phyloP scores from a whole-genome alignment of 2,329 filamentous ascomycete species.

The Talaromyces sp. region DNA sequence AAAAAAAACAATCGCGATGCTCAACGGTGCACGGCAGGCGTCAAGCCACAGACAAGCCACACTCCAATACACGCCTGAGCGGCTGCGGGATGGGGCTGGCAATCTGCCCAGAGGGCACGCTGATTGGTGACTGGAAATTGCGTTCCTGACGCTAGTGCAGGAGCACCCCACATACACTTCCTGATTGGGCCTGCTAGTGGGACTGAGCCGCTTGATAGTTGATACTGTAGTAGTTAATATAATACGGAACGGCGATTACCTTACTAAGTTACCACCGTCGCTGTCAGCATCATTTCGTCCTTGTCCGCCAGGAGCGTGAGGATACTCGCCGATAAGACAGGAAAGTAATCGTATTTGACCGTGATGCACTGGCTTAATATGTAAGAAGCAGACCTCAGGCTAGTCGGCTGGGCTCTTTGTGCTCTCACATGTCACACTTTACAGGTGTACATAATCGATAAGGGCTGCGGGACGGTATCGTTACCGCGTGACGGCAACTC shows the following conservation, averaged over 20 bases:
- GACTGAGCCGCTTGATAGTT: neutral
- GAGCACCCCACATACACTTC: neutral
- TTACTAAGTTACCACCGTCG: neutral
- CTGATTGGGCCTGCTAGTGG: neutral
- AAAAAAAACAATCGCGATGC: neutral
- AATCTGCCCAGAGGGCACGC: neutral
- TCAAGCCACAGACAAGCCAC: neutral
- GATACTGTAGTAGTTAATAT: no score
- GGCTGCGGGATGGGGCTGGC: neutral
- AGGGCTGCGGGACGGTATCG: neutral
- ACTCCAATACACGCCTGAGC: neutral
- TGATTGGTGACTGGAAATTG: neutral
- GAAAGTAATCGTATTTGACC: neutral
- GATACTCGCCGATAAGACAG: neutral
- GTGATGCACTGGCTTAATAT: neutral
- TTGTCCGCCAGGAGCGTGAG: neutral
- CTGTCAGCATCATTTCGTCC: neutral
- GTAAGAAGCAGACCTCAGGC: neutral
- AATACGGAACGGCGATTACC: neutral
- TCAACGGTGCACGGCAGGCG: neutral
- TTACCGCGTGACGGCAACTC: neutral
- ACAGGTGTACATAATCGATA: neutral
- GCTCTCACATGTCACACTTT: neutral
- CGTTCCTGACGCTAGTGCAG: constrained; percentile 9
- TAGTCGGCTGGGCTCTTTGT: neutral